Evolutionary conservation across 2,329 filamentous ascomycete genomes (phyloP), one percentile per base, ranked within the genome.

Genomic region (Westerdykella sp.): DNA sequence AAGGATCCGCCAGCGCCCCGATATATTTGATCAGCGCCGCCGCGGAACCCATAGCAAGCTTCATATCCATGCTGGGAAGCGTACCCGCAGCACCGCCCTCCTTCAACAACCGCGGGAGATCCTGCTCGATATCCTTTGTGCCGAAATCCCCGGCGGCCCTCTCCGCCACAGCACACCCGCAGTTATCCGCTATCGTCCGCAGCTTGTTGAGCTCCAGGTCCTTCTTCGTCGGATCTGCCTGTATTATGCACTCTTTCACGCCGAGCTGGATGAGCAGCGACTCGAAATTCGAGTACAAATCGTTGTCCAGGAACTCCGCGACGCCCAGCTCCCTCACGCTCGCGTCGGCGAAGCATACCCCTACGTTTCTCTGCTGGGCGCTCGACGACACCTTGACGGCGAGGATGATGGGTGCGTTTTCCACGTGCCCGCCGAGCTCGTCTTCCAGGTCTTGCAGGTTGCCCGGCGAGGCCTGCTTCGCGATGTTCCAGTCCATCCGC

Each of bases 291-390:
- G 91, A 97, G 71, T 94, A 98, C 9, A 96, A 76, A 63, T 98
- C 93, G 61, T 97, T 98, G 74, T 98, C 93, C n/a, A 95, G 79
- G 53, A 98, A 98, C 63, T 98, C 94, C 73, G 87, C 95, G 42
- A 98, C 89, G 7, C 93, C 93, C 2, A 98, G 77, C 71, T 98
- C 93, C 40, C 93, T 79, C 21, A 97, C 91, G 53, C 88, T 96
- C 1, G 94, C 93, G 73, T 98, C 93, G 6, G 93, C 94, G 63
- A 98, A 98, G 69, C 93, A 97, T 5, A 98, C 91, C 7, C 93
- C 93, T 0, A 98, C 85, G 51, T 79, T 87, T 37, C 93, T 79
- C 5, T 85, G 87, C 65, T 97, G 91, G 1, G 88, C 87, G 63
- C 86, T 94, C n/a, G 88, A 81, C 0, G 86, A 85, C 18, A 97